Percentiles rank a stretch among this genome's conserved stretches.
Conservation (phyloP, 2,329 filamentous ascomycete genomes). For the Ceratocystis smalleyi region DNA sequence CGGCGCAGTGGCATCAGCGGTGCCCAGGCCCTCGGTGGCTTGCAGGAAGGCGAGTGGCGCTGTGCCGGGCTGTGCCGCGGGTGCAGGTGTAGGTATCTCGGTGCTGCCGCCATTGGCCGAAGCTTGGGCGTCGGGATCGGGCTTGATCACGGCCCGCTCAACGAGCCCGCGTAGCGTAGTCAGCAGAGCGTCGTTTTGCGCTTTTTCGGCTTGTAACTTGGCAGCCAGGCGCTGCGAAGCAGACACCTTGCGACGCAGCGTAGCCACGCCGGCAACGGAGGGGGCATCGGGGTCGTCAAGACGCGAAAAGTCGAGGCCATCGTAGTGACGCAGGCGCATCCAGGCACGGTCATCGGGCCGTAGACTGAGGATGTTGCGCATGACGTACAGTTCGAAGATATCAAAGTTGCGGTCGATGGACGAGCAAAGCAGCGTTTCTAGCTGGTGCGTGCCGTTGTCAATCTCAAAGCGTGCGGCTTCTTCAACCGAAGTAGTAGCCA, state of each 20-base stretch:
- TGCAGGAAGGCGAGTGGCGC: slow-evolving; percentile 42
- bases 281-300: slow-evolving; percentile 23
- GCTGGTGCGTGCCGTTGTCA: slow-evolving; percentile 71
- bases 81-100: neutral
- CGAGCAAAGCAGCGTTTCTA: slow-evolving; percentile 67
- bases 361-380: slow-evolving; percentile 69
- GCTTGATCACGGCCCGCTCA: slow-evolving; percentile 18
- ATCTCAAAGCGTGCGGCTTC: slow-evolving; percentile 49
- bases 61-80: no score
- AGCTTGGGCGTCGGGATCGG: slow-evolving; percentile 19
- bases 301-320: slow-evolving; percentile 40
- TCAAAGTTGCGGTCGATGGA: slow-evolving; percentile 77
- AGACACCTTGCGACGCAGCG: slow-evolving; percentile 57
- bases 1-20: slow-evolving; percentile 37
- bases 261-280: slow-evolving; percentile 51
- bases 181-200: slow-evolving; percentile 57
- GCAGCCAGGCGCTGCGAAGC: slow-evolving; percentile 64
- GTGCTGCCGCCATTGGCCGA: slow-evolving; percentile 9
- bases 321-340: slow-evolving; percentile 74
- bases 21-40: slow-evolving; percentile 35
- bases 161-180: slow-evolving; percentile 37
- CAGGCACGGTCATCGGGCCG: slow-evolving; percentile 54
- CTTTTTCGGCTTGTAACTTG: slow-evolving; percentile 52
- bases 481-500: slow-evolving; percentile 21
- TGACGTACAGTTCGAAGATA: slow-evolving; percentile 74